Conservation (phyloP, 176 grass and related monocot genomes). For the Musa troglodytarum region DNA sequence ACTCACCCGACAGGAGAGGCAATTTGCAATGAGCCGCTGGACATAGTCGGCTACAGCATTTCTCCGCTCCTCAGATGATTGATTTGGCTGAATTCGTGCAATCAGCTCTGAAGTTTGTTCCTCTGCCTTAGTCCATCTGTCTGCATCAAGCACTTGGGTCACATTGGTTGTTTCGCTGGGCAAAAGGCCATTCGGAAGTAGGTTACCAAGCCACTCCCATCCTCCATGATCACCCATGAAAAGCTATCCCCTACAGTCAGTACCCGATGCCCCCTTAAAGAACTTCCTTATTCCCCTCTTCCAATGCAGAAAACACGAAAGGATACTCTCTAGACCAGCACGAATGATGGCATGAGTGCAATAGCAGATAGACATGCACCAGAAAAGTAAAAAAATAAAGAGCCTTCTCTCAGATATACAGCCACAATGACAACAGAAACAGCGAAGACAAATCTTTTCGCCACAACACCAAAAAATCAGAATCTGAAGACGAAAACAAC, state of each 20-base stretch:
- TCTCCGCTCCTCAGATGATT: slow-evolving; percentile 50
- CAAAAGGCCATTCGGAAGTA: slow-evolving; percentile 69
- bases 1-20: slow-evolving; percentile 67
- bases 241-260: neutral
- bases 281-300: neutral
- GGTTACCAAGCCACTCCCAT: slow-evolving; percentile 22
- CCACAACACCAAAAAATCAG: neutral
- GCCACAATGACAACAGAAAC: neutral
- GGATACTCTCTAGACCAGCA: neutral
- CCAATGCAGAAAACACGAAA: neutral
- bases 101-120: slow-evolving; percentile 55
- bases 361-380: neutral
- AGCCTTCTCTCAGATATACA: no score
- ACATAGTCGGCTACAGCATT: slow-evolving; percentile 63
- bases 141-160: slow-evolving; percentile 41
- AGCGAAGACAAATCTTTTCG: neutral
- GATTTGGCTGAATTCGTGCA: slow-evolving; percentile 68
- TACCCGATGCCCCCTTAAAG: neutral
- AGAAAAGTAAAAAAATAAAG: neutral
- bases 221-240: slow-evolving; percentile 24
- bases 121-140: slow-evolving; percentile 56
- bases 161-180: slow-evolving; percentile 37
- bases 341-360: neutral
- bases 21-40: slow-evolving; percentile 52
- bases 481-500: neutral